Conservation (phyloP, 495 filamentous ascomycete species). For the Cladorrhinum samala region DNA sequence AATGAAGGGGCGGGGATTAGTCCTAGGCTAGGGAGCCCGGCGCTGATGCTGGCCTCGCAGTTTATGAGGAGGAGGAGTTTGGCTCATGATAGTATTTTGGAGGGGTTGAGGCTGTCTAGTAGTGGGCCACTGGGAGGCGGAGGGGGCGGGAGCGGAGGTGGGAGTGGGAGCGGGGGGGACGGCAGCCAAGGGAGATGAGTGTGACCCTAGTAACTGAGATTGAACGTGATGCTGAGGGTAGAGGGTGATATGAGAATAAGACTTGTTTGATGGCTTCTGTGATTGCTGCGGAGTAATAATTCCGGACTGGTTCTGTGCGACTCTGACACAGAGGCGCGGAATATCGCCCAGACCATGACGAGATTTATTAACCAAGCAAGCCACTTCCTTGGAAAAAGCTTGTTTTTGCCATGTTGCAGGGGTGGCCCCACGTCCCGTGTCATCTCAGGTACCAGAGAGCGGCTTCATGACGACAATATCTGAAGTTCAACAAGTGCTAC, state of each 20-base stretch:
- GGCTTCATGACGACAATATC: not conserved
- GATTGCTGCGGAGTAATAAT: too few relatives aligned
- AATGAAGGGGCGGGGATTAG: conserved; percentile 14
- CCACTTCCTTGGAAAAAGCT: conserved; percentile 5
- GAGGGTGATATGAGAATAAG: too few relatives aligned
- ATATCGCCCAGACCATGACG: not conserved
- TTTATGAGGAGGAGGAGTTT: conserved; percentile 40
- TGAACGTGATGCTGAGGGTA: too few relatives aligned
- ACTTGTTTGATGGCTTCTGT: too few relatives aligned
- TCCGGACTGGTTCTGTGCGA: too few relatives aligned
- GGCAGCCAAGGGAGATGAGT: not conserved
- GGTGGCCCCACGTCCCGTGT: not conserved
- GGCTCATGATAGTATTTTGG: conserved; percentile 27
- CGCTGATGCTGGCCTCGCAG: conserved; percentile 27
- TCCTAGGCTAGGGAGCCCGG: conserved; percentile 30
- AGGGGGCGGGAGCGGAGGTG: conserved; percentile 5
- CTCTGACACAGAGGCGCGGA: too few relatives aligned
- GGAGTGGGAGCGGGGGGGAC: not conserved
- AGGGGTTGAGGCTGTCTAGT: conserved; percentile 13
- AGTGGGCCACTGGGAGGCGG: not conserved
- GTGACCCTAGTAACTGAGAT: not conserved
- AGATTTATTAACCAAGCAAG: too few relatives aligned
- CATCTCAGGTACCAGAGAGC: not conserved
- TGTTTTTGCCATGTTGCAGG: not conserved
- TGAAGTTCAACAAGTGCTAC: not conserved